Evolutionary conservation across 192 early-diverging fungal genomes (phyloP).

Genomic region (Gryganskiella cystojenkinii): DNA sequence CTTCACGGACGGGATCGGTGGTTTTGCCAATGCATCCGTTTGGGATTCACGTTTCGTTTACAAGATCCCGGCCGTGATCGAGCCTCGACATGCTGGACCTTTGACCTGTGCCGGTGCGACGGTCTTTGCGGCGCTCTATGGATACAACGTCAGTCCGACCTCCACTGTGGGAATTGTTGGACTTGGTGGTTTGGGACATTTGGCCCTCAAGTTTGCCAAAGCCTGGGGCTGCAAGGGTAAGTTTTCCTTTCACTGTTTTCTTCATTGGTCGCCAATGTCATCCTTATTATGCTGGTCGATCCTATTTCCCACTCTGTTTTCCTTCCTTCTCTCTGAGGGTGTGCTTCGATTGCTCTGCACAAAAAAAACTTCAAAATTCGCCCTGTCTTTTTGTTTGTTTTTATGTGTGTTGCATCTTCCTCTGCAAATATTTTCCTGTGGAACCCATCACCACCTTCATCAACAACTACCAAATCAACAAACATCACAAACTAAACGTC

Average conservation of each 20-base stretch:
- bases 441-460: neutral
- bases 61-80: constrained; percentile 66
- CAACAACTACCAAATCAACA: neutral
- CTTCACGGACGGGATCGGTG: constrained; percentile 69
- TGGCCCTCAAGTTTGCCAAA: constrained; percentile 47
- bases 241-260: neutral
- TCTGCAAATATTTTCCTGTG: constrained; percentile 34
- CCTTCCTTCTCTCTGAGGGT: neutral
- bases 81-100: constrained; percentile 70
- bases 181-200: constrained; percentile 77
- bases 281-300: neutral
- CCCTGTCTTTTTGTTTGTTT: constrained; percentile 71
- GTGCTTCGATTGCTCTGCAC: constrained; percentile 54
- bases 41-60: constrained; percentile 69
- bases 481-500: neutral
- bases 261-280: constrained; percentile 5
- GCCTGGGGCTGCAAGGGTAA: constrained; percentile 48
- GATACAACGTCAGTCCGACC: constrained; percentile 68
- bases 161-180: constrained; percentile 78
- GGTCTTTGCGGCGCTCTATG: constrained; percentile 76
- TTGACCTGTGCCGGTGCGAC: constrained; percentile 88
- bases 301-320: neutral
- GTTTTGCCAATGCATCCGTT: constrained; percentile 65
- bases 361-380: no score
- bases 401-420: constrained; percentile 60